Base-by-base conservation (phyloP, 2,329 filamentous ascomycete species). In the Sporothrix curviconia region DNA sequence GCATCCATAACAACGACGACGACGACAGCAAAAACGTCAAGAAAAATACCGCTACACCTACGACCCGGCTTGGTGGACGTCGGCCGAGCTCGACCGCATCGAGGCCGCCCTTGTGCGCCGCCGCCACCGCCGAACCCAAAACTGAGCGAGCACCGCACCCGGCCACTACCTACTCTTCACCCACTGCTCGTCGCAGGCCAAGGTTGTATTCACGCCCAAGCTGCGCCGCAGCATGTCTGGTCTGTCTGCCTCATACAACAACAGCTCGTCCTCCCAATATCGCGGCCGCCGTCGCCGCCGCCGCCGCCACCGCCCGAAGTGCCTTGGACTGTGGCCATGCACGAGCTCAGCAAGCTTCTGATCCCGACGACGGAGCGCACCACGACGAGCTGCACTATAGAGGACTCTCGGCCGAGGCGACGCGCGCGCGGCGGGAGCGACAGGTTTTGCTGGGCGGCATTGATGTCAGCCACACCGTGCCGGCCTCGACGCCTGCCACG, bases 141-240 rank as follows among this genome's bases (percentile, higher is more conserved):
- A 85, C 82, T 65, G 70, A 77, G 14, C 82, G 83, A 28, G 74
- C 74, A 59, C 76, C 74, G 59, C 76, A 78, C 14, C 80, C 80
- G 22, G 69, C 78, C 8, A 85, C 89, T 1, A 92, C 89, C 1
- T 96, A 92, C 71, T 90, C 84, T 2, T 90, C 91, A 1, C 90
- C 92, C 0, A 97, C 92, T 0, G 88, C 61, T 89, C 92, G 0
- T 97, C 90, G 42, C 84, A 85, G 1, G 90, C 90, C 24, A 95
- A 90, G 70, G 85, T 90, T 11, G 85, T 90, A 7, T 81, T 87
- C 46, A 81, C 86, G 1, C 75, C 84, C 8, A 87, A 83, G 60
- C 75, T 88, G 61, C 80, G 83, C 42, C 79, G 85, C 28, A 87
- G 78, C 61, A 70, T 84, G 28, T 87, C 86, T 2, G 79, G 78